Conservation (phyloP, 1,139 yeast species). For the Pichia sp. region DNA sequence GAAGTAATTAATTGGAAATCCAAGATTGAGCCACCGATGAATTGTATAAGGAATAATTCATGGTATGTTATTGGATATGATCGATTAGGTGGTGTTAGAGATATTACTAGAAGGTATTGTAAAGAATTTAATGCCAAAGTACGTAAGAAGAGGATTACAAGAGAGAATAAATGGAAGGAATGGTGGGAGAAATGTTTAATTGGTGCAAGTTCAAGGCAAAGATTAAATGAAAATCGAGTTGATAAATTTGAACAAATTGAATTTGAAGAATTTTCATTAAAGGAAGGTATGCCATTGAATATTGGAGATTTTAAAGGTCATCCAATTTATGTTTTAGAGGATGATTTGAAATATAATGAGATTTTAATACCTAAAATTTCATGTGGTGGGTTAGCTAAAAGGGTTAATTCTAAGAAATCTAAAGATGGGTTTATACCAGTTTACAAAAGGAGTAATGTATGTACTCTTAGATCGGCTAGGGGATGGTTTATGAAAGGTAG, state of each 20-base stretch:
- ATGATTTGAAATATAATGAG: constrained; percentile 66
- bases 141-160: constrained; percentile 62
- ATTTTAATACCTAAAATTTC: constrained; percentile 61
- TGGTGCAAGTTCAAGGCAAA: constrained; percentile 28
- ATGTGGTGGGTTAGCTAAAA: constrained; percentile 63
- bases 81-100: constrained; percentile 55
- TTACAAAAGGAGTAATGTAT: constrained; percentile 60
- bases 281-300: constrained; percentile 85
- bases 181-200: constrained; percentile 55
- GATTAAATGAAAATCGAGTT: constrained; percentile 34
- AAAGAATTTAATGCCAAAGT: constrained; percentile 66
- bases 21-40: constrained; percentile 67
- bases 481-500: constrained; percentile 88
- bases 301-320: constrained; percentile 79
- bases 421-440: constrained; percentile 43
- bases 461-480: constrained; percentile 58
- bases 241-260: constrained; percentile 70
- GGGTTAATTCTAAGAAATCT: constrained; percentile 28
- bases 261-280: constrained; percentile 54
- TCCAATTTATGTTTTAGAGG: constrained; percentile 78
- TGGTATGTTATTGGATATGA: constrained; percentile 77
- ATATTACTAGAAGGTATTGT: constrained; percentile 80
- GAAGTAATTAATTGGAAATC: constrained; percentile 63
- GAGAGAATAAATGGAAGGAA: constrained; percentile 44
- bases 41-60: constrained; percentile 52